Evolutionary conservation across 139 green algal species (phyloP), one percentile per base, ranked within the genome.

Genomic region (Chlamydomonas sp.): DNA sequence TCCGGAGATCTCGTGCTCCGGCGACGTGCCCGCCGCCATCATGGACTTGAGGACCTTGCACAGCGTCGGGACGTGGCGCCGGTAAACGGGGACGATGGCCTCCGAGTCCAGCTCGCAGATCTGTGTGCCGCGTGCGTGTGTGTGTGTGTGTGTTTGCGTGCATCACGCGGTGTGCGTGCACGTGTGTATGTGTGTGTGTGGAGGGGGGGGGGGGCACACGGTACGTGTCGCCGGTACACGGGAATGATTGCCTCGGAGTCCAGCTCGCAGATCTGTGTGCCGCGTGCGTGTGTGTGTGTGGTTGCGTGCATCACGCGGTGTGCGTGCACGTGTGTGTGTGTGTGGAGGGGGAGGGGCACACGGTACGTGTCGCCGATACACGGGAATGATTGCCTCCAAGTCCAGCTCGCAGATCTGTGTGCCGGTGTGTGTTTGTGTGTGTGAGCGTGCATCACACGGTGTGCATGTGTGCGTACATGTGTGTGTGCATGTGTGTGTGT

Each of bases 1-100:
- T 75, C 95, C 95, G 5, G 81, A 80, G 30, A 99, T 84, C 71
- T 98, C 91, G 72, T 97, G 87, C 75, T 99, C 95, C 0, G 89
- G 81, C 0, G 83, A 83, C 35, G 86, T 89, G 0, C 86, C 86
- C 31, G 71, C 80, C 70, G 76, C 79, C 63, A 90, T 74, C 70
- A 95, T 73, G 54, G 58, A 70, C 35, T 78, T 71, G 65, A 93
- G 76, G 31, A 93, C 72, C 65, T 83, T 82, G 79, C 85, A 91
- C 54, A 95, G 79, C 35, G 47, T 34, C 3, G 90, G 83, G 49
- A 94, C 86, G 3, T 88, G 68, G 24, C 49, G 68, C 1, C 75
- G 78, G 69, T 77, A 79, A 43, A 67, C 60, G 47, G 58, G 33
- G 33, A 71, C 28, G 20, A 36, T 16, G 34, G 47, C 67, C 13